A percentile compares a stretch with the other conserved stretches of the same genome.
Evolutionary conservation across 768 basidiomycete genomes (phyloP).

Genomic region (Coprinopsis cinerea): DNA sequence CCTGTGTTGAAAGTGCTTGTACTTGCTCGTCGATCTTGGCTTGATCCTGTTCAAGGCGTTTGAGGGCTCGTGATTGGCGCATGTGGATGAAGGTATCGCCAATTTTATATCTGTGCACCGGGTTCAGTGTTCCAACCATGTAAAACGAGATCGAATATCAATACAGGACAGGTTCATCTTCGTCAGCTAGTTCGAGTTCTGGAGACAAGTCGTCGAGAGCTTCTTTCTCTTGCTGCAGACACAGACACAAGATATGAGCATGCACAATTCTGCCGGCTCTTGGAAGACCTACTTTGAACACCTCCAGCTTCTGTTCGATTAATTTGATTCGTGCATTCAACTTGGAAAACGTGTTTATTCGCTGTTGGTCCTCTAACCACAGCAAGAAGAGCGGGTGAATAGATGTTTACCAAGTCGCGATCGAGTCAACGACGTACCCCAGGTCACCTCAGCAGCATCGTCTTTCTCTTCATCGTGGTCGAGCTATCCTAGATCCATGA

Average conservation of each 20-base stretch:
- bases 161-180: constrained; percentile 73
- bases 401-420: not conserved
- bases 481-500: constrained; percentile 37
- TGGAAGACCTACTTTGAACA: constrained; percentile 56
- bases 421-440: constrained; percentile 48
- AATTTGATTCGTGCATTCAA: constrained; percentile 73
- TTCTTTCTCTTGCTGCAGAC: constrained; percentile 83
- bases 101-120: constrained; percentile 67
- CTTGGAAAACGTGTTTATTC: constrained; percentile 89
- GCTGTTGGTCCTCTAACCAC: constrained; percentile 71
- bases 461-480: constrained; percentile 73
- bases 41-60: constrained; percentile 68
- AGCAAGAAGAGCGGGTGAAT: constrained; percentile 10
- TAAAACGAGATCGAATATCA: constrained; percentile 18
- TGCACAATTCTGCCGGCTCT: not conserved
- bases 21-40: constrained; percentile 52
- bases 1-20: constrained; percentile 38
- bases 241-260: constrained; percentile 5
- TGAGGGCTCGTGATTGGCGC: constrained; percentile 58
- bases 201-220: constrained; percentile 83
- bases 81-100: constrained; percentile 89
- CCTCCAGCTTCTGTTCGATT: constrained; percentile 66
- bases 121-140: not conserved
- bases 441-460: constrained; percentile 73
- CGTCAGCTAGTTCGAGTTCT: constrained; percentile 87